Conservation (phyloP, 176 grass and related monocot species). For the Neostapfia colusana region DNA sequence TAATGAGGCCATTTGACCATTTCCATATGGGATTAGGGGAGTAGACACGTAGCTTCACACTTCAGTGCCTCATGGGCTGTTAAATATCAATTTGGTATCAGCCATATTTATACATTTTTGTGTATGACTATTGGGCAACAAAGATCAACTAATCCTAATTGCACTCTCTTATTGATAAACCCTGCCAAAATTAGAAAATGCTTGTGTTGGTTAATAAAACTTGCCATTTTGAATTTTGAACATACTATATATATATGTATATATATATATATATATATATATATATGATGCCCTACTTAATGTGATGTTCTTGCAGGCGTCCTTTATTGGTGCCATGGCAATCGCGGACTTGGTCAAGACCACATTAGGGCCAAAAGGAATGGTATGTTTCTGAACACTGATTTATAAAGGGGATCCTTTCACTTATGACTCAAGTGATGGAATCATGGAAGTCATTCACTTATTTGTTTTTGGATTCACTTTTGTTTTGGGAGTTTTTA, state of each 20-base stretch:
- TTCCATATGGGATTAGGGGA: neutral
- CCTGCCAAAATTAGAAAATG: neutral
- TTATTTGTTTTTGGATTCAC: neutral
- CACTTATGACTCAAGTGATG: neutral
- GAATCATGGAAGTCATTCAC: neutral
- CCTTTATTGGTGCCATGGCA: slow-evolving; percentile 90
- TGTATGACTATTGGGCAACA: neutral
- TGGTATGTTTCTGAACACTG: slow-evolving; percentile 52
- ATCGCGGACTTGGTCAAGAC: slow-evolving; percentile 88
- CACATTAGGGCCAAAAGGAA: slow-evolving; percentile 94
- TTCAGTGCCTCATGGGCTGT: neutral
- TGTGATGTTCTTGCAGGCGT: slow-evolving; percentile 48
- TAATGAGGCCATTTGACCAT: neutral
- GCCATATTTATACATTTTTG: neutral
- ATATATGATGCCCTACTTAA: neutral
- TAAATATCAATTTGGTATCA: neutral
- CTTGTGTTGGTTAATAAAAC: too few species aligned
- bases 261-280: too few species aligned
- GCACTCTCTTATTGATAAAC: neutral
- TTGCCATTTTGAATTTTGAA: neutral
- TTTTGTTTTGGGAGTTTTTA: neutral
- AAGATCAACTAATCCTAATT: neutral
- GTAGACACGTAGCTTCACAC: neutral
- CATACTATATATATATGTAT: too few species aligned
- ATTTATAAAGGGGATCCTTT: neutral